These are phyloP conservation scores for Tolypocladium nubicola DNA, from an alignment of 2,329 filamentous ascomycete species.

Conservation along the genomic window DNA sequence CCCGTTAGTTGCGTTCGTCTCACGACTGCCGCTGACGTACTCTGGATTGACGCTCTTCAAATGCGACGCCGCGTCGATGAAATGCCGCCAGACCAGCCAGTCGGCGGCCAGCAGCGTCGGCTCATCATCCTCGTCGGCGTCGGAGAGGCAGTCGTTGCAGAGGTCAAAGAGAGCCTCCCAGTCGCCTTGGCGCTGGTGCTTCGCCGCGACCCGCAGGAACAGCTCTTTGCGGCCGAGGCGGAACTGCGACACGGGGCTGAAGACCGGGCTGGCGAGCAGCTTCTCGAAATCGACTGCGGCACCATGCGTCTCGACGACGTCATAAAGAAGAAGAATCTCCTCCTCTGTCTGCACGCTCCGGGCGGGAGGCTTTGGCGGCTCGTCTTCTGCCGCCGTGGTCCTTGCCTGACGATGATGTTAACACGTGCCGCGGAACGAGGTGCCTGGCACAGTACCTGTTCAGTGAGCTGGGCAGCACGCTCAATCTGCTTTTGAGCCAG, in stretches of 20 bases:
- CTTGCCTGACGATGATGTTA: conserved; percentile 9
- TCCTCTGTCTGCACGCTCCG: conserved; percentile 34
- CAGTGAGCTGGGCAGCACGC: conserved; percentile 33
- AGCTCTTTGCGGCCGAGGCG: conserved; percentile 35
- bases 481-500: conserved; percentile 41
- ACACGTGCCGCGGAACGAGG: too few species aligned
- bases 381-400: conserved; percentile 7
- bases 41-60: conserved; percentile 18
- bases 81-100: conserved; percentile 27
- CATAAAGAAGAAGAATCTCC: conserved; percentile 38
- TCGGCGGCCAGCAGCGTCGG: conserved; percentile 35
- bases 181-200: conserved; percentile 24
- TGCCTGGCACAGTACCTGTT: conserved; percentile 23
- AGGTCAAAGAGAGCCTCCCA: conserved; percentile 33
- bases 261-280: conserved; percentile 24
- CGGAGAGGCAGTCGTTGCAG: conserved; percentile 31
- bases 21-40: conserved; percentile 14
- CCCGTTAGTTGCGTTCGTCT: conserved; percentile 3
- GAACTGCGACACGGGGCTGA: conserved; percentile 34
- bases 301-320: conserved; percentile 33
- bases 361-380: conserved; percentile 11
- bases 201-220: conserved; percentile 28
- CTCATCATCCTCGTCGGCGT: conserved; percentile 23
- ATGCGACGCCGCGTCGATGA: conserved; percentile 26
- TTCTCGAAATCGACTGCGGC: conserved; percentile 29